Evolutionary conservation across 257 asterid genomes (phyloP).

Genomic region (Fraxinus anomala): DNA sequence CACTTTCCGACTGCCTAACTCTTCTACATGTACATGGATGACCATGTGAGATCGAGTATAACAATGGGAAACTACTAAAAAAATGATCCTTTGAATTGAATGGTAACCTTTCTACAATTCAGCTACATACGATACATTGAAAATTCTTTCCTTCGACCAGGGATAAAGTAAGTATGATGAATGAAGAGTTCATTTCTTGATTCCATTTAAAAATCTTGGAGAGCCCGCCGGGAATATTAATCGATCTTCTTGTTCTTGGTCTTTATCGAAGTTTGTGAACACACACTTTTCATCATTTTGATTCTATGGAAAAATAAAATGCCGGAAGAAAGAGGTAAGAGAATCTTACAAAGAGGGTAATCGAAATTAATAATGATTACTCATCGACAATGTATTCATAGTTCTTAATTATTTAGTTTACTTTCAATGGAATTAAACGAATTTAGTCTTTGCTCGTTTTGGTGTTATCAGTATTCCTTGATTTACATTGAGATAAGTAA

Average conservation of each 20-base stretch:
- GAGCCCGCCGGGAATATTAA: background rate
- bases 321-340: background rate
- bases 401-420: too few species aligned
- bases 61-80: background rate
- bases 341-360: background rate
- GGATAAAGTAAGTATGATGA: background rate
- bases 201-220: background rate
- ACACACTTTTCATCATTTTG: background rate
- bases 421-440: too few species aligned
- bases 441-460: background rate
- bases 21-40: background rate
- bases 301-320: background rate
- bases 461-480: background rate
- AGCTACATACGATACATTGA: background rate
- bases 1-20: too few species aligned
- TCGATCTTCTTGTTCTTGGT: background rate
- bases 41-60: background rate
- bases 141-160: background rate
- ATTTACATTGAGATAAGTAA: background rate
- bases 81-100: background rate
- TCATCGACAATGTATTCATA: too few species aligned
- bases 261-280: background rate
- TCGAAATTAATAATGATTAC: too few species aligned
- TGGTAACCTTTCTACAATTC: too few species aligned
- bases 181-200: conserved; percentile 6